Evolutionary conservation across 352 stramenopile genomes (phyloP).

Genomic region (Globisporangium cederbergense): DNA sequence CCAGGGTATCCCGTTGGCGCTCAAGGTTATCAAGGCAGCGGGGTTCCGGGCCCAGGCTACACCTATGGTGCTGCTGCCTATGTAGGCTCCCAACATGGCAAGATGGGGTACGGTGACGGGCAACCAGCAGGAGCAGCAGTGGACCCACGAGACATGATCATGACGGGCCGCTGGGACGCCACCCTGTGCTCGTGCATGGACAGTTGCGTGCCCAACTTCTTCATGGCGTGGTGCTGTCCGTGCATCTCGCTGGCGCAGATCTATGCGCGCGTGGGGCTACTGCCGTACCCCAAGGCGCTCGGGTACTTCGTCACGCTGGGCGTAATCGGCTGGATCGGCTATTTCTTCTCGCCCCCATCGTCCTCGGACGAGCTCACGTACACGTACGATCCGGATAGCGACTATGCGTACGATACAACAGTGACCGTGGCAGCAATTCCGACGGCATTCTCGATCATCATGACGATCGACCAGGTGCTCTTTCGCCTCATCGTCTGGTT

Average conservation of each 20-base stretch:
- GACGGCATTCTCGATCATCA: neutral
- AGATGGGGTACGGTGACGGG: neutral
- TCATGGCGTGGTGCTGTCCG: constrained; percentile 24
- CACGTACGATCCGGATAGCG: neutral
- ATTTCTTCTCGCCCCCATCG: neutral
- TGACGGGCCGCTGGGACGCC: constrained; percentile 11
- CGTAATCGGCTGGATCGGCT: neutral
- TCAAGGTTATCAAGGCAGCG: neutral
- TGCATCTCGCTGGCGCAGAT: constrained; percentile 32
- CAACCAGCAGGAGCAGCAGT: neutral
- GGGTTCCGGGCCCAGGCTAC: neutral
- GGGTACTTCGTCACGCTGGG: neutral
- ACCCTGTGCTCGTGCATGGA: constrained; percentile 26
- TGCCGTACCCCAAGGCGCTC: neutral
- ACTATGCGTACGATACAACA: too few species aligned
- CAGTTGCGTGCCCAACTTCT: constrained; percentile 27
- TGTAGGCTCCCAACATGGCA: too few species aligned
- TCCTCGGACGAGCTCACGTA: neutral
- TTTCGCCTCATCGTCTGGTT: constrained; percentile 9
- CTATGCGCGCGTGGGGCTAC: constrained; percentile 3
- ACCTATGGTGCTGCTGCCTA: neutral
- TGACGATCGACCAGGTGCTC: neutral
- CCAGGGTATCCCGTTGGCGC: too few species aligned
- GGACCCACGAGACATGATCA: neutral
- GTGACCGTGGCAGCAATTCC: neutral